These are phyloP conservation scores for Penicillium cinerascens DNA, from an alignment of 495 filamentous ascomycete species.

Conservation along the genomic window DNA sequence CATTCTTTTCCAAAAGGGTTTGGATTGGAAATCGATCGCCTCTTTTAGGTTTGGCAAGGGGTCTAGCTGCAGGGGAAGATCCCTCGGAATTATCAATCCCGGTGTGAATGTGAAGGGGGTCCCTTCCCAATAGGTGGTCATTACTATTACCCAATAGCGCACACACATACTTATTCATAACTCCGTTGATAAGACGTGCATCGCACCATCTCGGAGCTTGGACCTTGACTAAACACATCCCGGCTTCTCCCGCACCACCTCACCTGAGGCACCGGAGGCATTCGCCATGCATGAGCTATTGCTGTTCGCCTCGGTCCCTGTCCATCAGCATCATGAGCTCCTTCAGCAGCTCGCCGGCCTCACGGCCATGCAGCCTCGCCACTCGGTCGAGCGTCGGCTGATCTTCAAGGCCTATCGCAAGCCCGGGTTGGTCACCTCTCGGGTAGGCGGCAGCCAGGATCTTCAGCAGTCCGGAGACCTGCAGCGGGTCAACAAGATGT, in stretches of 20 bases:
- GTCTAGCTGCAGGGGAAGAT: background rate
- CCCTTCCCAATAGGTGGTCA: background rate
- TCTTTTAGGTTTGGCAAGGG: background rate
- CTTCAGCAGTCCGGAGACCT: conserved; percentile 38
- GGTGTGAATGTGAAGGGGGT: background rate
- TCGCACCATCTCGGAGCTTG: conserved; percentile 17
- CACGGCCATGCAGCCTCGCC: conserved; percentile 62
- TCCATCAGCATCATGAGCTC: conserved; percentile 52
- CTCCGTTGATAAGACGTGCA: conserved; percentile 11
- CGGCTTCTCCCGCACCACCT: conserved; percentile 12
- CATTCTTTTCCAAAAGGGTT: conserved; percentile 1
- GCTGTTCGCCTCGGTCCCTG: conserved; percentile 48
- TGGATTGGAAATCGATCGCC: background rate
- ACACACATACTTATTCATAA: conserved; percentile 12
- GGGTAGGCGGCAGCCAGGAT: conserved; percentile 44
- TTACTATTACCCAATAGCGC: conserved; percentile 12
- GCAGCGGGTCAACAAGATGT: conserved; percentile 45
- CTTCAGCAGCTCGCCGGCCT: conserved; percentile 65
- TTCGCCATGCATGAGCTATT: conserved; percentile 44
- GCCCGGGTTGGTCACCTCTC: conserved; percentile 33
- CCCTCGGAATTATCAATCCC: background rate
- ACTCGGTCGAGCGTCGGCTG: conserved; percentile 57
- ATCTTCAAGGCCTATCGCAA: conserved; percentile 62
- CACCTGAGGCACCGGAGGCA: background rate
- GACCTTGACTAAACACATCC: conserved; percentile 25